phyloP scores from a whole-genome alignment of 2,329 filamentous ascomycete species.

The Didymella pomorum region DNA sequence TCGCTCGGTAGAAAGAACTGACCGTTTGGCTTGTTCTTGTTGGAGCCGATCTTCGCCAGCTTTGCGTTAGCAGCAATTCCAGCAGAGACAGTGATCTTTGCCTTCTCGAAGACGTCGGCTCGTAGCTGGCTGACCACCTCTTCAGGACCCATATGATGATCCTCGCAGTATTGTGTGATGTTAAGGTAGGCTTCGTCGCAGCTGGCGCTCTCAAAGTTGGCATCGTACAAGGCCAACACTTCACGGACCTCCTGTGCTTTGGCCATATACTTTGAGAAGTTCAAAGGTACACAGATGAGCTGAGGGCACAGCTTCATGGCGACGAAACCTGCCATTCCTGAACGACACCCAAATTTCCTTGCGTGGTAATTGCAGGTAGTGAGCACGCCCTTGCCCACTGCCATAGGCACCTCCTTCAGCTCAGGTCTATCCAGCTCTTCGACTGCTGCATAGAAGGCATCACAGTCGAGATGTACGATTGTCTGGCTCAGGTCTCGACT shows the following conservation, averaged over 20 bases:
- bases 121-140: constrained; percentile 81
- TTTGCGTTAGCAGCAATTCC: constrained; percentile 94
- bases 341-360: constrained; percentile 86
- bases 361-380: constrained; percentile 88
- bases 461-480: constrained; percentile 93
- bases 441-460: constrained; percentile 96
- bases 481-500: constrained; percentile 82
- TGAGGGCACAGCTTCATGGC: constrained; percentile 92
- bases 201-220: constrained; percentile 89
- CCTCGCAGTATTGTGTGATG: constrained; percentile 81
- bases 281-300: constrained; percentile 80
- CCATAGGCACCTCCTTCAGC: constrained; percentile 85
- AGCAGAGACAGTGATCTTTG: constrained; percentile 88
- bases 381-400: constrained; percentile 78
- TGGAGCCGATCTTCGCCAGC: constrained; percentile 93
- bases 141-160: constrained; percentile 72
- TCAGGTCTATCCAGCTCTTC: constrained; percentile 80
- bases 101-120: constrained; percentile 75
- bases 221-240: constrained; percentile 86
- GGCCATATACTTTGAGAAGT: constrained; percentile 88
- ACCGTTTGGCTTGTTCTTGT: constrained; percentile 95
- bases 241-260: constrained; percentile 89
- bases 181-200: constrained; percentile 98
- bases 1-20: constrained; percentile 81
- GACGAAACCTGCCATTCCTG: constrained; percentile 95